Evolutionary conservation across 2,329 filamentous ascomycete genomes (phyloP), one percentile per base, ranked within the genome.

Genomic region (Apiospora phragmitis): DNA sequence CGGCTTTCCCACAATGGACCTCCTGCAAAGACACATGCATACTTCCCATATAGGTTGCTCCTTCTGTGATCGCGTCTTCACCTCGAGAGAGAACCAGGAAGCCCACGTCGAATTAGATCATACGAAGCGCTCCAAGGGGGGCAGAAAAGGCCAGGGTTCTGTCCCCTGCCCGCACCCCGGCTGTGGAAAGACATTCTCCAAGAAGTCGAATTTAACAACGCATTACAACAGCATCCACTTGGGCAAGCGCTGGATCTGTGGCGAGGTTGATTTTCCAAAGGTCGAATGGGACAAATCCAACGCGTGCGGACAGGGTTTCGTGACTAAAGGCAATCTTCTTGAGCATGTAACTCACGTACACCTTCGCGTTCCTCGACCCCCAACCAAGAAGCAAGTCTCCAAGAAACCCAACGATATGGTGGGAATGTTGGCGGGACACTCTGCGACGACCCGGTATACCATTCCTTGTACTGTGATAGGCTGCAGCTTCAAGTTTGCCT

Each of bases 341-440:
- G 92, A 96, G 74, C 95, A 98, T 78, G 87, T 98, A 62, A 91
- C 93, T 26, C 94, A 92, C 66, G 88, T 93, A 29, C 95, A 98
- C 79, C 84, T 97, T 35, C 90, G 91, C n/a, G 77, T 81, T 21
- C 81, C 84, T 70, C 84, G 88, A 16, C 85, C 85, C 11, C 78
- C 76, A 26, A 59, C 67, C 16, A 70, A 70, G 41, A 71, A 68
- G 65, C 71, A 65, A 49, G 70, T 43, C 75, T 76, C 70, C 71
- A 78, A 51, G 77, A 49, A 75, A 12, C 70, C 74, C 1, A 49
- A 71, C 4, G 80, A 81, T 65, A 73, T 84, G 16, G 76, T 88
- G 29, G 82, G 85, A 38, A 81, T 84, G 62, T 74, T 88, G 12
- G 80, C 83, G 0, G 85, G 85, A 18, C 79, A 81, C 5, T 73